A percentile compares a stretch with the other conserved stretches of the same genome.
Evolutionary conservation across 192 early-diverging fungal species (phyloP).

Genomic region (Podila minutissima): DNA sequence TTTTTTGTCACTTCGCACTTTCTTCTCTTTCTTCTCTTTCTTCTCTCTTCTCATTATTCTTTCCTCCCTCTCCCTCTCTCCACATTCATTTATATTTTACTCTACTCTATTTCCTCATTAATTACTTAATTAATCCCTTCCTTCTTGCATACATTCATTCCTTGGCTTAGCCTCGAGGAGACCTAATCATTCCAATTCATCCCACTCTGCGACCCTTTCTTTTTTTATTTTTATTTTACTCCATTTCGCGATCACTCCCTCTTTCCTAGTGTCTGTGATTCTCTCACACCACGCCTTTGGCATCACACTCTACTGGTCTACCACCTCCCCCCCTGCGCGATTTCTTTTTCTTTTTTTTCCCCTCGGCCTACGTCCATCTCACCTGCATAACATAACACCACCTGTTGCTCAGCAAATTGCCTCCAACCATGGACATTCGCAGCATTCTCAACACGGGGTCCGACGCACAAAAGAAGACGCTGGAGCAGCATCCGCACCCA

Average conservation of each 20-base stretch:
- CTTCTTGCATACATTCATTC: too few species aligned
- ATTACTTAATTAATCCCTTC: background rate
- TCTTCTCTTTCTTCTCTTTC: background rate
- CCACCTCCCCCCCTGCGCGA: too few species aligned
- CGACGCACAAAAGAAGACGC: constrained; percentile 13
- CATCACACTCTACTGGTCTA: too few species aligned
- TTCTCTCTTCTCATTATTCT: background rate
- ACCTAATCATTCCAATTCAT: too few species aligned
- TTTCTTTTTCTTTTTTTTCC: too few species aligned
- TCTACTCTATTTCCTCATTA: background rate
- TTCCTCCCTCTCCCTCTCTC: background rate
- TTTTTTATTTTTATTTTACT: too few species aligned
- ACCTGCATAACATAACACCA: background rate
- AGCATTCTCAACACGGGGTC: constrained; percentile 52
- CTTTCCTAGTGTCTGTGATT: background rate
- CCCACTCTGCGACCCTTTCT: too few species aligned
- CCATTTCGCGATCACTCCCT: too few species aligned
- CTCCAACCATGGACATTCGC: constrained; percentile 37
- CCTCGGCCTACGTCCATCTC: background rate
- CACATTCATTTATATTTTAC: too few species aligned
- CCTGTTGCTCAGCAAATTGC: background rate
- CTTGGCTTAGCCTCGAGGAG: too few species aligned
- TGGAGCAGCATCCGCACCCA: constrained; percentile 8
- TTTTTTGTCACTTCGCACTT: background rate
- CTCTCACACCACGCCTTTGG: background rate